These are phyloP conservation scores for Raffaelea deltoideospora DNA, from an alignment of 2,329 filamentous ascomycete species.

Conservation along the genomic window DNA sequence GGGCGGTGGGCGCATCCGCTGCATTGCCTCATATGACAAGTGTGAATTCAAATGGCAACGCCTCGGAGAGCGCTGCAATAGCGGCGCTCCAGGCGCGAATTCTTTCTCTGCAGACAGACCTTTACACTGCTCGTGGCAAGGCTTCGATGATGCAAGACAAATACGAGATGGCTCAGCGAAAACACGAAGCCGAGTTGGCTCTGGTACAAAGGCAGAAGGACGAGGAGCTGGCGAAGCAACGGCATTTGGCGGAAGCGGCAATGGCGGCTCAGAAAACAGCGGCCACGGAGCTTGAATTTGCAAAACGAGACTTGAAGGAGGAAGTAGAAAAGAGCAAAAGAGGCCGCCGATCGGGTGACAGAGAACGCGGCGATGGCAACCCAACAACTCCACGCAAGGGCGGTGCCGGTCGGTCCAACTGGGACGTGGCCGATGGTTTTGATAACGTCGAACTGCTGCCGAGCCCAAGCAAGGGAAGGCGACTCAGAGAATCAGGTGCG, in stretches of 20 bases:
- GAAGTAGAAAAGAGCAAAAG: conserved; percentile 29
- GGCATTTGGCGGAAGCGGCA: conserved; percentile 49
- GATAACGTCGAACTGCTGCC: conserved; percentile 46
- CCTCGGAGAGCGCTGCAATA: conserved; percentile 8
- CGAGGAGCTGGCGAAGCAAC: conserved; percentile 48
- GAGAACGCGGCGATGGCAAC: conserved; percentile 21
- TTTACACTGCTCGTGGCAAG: conserved; percentile 53
- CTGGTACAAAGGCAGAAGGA: conserved; percentile 46
- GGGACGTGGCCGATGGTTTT: conserved; percentile 59
- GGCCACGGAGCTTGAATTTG: conserved; percentile 56
- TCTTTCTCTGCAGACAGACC: conserved; percentile 36
- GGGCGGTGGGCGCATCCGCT: too few species aligned
- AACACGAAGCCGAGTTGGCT: conserved; percentile 47
- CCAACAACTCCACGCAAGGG: conserved; percentile 40
- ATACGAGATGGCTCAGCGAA: conserved; percentile 42
- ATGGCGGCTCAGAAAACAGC: conserved; percentile 48
- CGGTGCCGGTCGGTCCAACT: conserved; percentile 26
- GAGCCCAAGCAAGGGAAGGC: conserved; percentile 40
- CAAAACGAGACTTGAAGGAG: conserved; percentile 55
- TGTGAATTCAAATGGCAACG: too few species aligned
- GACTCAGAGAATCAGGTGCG: too few species aligned
- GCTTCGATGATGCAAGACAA: conserved; percentile 62
- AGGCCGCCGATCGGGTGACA: conserved; percentile 16
- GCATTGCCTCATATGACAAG: too few species aligned
- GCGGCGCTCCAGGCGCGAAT: conserved; percentile 36